These are phyloP conservation scores for Physcomitrellopsis africana DNA, from an alignment of 225 moss, liverwort and hornwort genomes.

Conservation along the genomic window DNA sequence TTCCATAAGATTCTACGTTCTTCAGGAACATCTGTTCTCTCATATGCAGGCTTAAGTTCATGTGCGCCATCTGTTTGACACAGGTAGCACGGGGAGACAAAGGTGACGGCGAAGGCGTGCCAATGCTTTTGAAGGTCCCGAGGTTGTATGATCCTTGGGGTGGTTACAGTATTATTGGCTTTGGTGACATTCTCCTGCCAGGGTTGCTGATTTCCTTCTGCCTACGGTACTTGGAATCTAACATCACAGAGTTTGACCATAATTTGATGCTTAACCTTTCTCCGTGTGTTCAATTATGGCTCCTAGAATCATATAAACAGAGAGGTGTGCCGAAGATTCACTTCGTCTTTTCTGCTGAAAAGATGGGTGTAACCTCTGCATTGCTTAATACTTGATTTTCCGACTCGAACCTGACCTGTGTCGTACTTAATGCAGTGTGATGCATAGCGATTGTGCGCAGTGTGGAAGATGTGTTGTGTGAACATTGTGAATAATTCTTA, in stretches of 20 bases:
- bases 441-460: conserved; percentile 1
- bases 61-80: conserved; percentile 10
- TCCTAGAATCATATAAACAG: background rate
- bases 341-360: background rate
- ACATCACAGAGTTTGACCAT: conserved; percentile 1
- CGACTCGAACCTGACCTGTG: background rate
- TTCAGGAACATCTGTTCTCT: background rate
- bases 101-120: conserved; percentile 95
- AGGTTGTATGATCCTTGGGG: conserved; percentile 97
- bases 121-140: conserved; percentile 97
- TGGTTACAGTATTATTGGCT: conserved; percentile 97
- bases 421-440: background rate
- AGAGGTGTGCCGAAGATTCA: background rate
- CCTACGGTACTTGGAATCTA: conserved; percentile 57
- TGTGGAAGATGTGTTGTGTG: background rate
- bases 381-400: background rate
- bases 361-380: background rate
- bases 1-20: background rate
- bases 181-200: conserved; percentile 94
- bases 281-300: too few species aligned
- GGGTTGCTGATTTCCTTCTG: conserved; percentile 96
- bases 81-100: conserved; percentile 97
- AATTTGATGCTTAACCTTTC: background rate
- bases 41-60: background rate
- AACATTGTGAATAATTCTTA: background rate